phyloP scores from a whole-genome alignment of 768 basidiomycete genomes.

The Tylopilus balloui region DNA sequence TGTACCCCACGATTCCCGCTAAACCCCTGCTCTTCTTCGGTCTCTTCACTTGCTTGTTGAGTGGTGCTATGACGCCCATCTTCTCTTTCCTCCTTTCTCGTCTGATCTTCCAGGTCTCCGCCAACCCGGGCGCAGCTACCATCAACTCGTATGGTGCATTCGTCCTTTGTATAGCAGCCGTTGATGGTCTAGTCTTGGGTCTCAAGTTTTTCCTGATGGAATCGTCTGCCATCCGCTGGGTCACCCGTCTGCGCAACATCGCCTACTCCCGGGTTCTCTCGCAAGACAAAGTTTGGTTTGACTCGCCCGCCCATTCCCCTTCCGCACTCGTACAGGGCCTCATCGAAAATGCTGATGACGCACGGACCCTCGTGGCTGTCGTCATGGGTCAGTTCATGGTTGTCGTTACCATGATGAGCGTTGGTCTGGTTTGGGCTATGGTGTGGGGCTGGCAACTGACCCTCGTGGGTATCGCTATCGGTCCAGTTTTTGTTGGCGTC shows the following conservation, averaged over 20 bases:
- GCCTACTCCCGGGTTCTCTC: constrained; percentile 57
- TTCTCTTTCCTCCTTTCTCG: constrained; percentile 88
- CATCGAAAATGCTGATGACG: constrained; percentile 89
- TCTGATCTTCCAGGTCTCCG: constrained; percentile 72
- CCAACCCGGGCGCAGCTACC: constrained; percentile 57
- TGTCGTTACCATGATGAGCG: constrained; percentile 71
- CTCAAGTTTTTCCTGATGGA: constrained; percentile 82
- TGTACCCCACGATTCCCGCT: constrained; percentile 69
- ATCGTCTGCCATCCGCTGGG: constrained; percentile 68
- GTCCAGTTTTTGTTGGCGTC: constrained; percentile 71
- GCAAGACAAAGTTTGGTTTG: constrained; percentile 90
- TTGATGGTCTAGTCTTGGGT: constrained; percentile 72
- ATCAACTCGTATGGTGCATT: constrained; percentile 73
- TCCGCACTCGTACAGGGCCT: constrained; percentile 65
- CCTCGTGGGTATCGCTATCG: constrained; percentile 82
- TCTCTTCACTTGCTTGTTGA: constrained; percentile 59
- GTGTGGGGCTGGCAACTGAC: constrained; percentile 89
- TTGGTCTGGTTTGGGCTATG: constrained; percentile 89
- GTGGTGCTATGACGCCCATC: constrained; percentile 83
- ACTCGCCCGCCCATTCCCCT: constrained; percentile 56
- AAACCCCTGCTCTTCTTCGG: constrained; percentile 71
- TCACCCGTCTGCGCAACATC: constrained; percentile 52
- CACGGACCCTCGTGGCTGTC: constrained; percentile 66
- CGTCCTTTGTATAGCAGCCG: constrained; percentile 65
- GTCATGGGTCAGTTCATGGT: constrained; percentile 71